These are phyloP conservation scores for Hypomyces perniciosus DNA, from an alignment of 2,329 filamentous ascomycete genomes.

Conservation along the genomic window DNA sequence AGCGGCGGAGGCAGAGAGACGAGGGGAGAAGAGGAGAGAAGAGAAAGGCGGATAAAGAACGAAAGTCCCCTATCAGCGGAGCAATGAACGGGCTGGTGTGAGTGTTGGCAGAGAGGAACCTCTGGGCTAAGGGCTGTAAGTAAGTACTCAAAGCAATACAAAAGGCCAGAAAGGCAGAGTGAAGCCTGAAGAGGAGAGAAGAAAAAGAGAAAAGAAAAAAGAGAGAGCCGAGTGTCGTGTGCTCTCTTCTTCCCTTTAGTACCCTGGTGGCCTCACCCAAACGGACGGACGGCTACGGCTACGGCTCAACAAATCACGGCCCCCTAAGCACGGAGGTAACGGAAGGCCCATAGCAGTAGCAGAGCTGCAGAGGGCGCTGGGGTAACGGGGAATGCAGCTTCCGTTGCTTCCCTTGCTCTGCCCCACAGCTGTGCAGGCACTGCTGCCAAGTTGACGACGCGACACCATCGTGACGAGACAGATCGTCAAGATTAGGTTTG, in stretches of 20 bases:
- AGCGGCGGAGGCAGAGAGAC: neutral
- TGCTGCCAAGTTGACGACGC: conserved; percentile 2
- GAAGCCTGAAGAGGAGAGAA: conserved; percentile 16
- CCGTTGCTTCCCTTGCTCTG: no score
- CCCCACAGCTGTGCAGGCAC: neutral
- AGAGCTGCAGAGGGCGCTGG: no score
- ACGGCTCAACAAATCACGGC: neutral
- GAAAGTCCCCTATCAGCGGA: no score
- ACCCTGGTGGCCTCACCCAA: no score
- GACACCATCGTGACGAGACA: neutral
- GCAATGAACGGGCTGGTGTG: no score
- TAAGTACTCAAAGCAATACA: conserved; percentile 4
- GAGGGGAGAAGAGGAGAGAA: neutral
- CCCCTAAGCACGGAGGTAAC: no score
- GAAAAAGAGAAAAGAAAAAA: conserved; percentile 13
- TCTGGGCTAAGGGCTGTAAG: neutral
- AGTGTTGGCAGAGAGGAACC: conserved; percentile 7
- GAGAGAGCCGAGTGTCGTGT: neutral
- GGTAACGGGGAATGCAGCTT: no score
- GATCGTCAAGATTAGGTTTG: conserved; percentile 27
- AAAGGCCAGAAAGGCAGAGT: conserved; percentile 13
- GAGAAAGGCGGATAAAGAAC: no score
- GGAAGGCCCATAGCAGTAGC: no score
- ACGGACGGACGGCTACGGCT: no score
- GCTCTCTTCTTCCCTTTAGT: no score